Conservation (phyloP, 768 basidiomycete genomes). For the Russula sp. region DNA sequence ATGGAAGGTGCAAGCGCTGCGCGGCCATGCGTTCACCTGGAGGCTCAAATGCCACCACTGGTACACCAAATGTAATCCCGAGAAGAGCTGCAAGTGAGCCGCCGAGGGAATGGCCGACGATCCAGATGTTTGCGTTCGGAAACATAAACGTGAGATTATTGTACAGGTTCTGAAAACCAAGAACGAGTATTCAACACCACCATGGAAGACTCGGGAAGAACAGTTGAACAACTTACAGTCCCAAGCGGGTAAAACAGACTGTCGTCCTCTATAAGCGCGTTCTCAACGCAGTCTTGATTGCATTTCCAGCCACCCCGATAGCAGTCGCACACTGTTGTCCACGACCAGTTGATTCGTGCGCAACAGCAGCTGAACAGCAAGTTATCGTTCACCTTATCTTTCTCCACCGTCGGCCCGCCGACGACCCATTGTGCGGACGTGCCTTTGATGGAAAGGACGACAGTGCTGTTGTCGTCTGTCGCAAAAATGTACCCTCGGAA, state of each 20-base stretch:
- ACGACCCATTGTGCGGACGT: slow-evolving; percentile 71
- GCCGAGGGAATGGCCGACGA: slow-evolving; percentile 80
- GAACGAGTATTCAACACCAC: neutral
- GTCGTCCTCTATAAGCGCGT: slow-evolving; percentile 72
- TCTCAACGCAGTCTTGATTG: slow-evolving; percentile 73
- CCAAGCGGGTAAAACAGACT: slow-evolving; percentile 85
- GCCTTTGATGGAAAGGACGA: slow-evolving; percentile 88
- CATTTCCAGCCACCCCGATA: slow-evolving; percentile 70
- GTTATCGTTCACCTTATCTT: slow-evolving; percentile 94
- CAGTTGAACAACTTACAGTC: slow-evolving; percentile 46
- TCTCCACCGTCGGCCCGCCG: slow-evolving; percentile 75
- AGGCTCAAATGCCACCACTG: slow-evolving; percentile 86
- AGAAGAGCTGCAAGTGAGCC: slow-evolving; percentile 80
- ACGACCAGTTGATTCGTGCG: slow-evolving; percentile 88
- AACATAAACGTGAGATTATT: slow-evolving; percentile 90
- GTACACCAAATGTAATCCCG: slow-evolving; percentile 86
- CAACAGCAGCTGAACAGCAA: slow-evolving; percentile 96
- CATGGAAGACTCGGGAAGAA: neutral
- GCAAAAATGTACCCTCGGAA: slow-evolving; percentile 90
- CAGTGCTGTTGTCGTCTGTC: slow-evolving; percentile 74
- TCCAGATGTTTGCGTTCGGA: slow-evolving; percentile 83
- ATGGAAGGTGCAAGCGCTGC: slow-evolving; percentile 74
- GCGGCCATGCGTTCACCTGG: slow-evolving; percentile 62
- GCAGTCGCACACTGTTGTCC: slow-evolving; percentile 90
- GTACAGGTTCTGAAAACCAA: slow-evolving; percentile 64